Conservation (phyloP, 2,329 filamentous ascomycete genomes). For the Fusarium verticillioides region DNA sequence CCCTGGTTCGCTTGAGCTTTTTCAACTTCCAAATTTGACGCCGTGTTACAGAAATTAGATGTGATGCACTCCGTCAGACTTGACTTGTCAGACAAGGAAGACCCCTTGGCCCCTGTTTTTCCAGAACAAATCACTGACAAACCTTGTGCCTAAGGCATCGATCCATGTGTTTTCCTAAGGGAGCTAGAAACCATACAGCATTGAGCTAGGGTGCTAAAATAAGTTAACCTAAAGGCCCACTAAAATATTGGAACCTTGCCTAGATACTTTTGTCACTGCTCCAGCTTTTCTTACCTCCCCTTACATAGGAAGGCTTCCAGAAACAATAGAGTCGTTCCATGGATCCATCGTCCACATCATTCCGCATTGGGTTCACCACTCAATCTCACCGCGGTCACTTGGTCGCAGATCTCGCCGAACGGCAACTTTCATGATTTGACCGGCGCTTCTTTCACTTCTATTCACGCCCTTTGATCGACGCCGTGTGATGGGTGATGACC, state of each 20-base stretch:
- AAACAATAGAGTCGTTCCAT: constrained; percentile 37
- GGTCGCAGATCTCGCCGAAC: constrained; percentile 36
- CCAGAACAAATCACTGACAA: constrained; percentile 28
- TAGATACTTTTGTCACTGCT: not conserved
- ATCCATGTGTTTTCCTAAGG: not conserved
- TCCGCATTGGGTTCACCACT: constrained; percentile 21
- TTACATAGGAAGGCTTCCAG: constrained; percentile 36
- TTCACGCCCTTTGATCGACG: constrained; percentile 22
- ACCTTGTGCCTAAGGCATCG: constrained; percentile 27
- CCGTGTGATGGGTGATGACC: constrained; percentile 6
- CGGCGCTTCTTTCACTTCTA: constrained; percentile 16
- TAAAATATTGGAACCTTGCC: rapidly evolving
- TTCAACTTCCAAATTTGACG: constrained; percentile 1
- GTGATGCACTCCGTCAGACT: constrained; percentile 21
- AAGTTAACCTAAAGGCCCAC: rapidly evolving
- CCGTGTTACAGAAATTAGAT: constrained; percentile 16
- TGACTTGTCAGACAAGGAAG: constrained; percentile 17
- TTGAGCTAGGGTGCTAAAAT: not conserved
- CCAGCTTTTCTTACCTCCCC: not conserved
- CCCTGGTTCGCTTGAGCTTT: constrained; percentile 7
- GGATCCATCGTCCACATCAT: constrained; percentile 32
- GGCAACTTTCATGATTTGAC: constrained; percentile 32
- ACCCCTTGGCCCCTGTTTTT: constrained; percentile 28
- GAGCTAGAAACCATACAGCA: too few species aligned
- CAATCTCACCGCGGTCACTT: constrained; percentile 28